Evolutionary conservation across 805 yeast genomes (phyloP).

Genomic region (Candida yuanshanica): DNA sequence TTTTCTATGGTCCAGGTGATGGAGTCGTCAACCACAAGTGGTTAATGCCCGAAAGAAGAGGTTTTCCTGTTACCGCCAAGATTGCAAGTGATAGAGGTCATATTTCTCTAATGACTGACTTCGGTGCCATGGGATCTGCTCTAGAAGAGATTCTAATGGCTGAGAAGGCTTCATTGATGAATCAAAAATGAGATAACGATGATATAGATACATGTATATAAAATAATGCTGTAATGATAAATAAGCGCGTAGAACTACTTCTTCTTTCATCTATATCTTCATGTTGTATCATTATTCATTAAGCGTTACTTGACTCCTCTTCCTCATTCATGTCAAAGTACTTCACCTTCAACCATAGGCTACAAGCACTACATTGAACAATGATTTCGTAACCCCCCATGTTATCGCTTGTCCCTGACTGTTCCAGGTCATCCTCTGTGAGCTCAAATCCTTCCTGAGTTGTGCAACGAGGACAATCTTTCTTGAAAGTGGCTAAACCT

Average conservation of each 20-base stretch:
- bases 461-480: slow-evolving; percentile 66
- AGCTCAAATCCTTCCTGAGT: slow-evolving; percentile 47
- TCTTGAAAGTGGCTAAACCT: slow-evolving; percentile 35
- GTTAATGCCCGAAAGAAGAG: slow-evolving; percentile 72
- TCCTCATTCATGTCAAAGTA: slow-evolving; percentile 45
- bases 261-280: too few species aligned
- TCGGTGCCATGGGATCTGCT: slow-evolving; percentile 67
- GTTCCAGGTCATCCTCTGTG: slow-evolving; percentile 54
- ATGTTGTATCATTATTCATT: background rate
- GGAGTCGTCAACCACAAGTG: slow-evolving; percentile 85
- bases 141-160: slow-evolving; percentile 55
- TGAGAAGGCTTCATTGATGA: slow-evolving; percentile 41
- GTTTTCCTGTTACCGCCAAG: slow-evolving; percentile 68
- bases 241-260: too few species aligned
- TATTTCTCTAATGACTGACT: slow-evolving; percentile 71
- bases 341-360: slow-evolving; percentile 76
- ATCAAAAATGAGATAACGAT: slow-evolving; percentile 1
- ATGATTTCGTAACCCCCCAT: slow-evolving; percentile 59
- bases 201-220: slow-evolving; percentile 2
- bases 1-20: slow-evolving; percentile 86
- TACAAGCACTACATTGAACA: slow-evolving; percentile 78
- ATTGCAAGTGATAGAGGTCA: slow-evolving; percentile 67
- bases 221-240: too few species aligned
- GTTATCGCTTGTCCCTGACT: slow-evolving; percentile 40
- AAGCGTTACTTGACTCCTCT: background rate